A percentile compares a stretch with the other conserved stretches of the same genome.
Conservation (phyloP, 75 land plant species). For the Cryptomeria japonica region DNA sequence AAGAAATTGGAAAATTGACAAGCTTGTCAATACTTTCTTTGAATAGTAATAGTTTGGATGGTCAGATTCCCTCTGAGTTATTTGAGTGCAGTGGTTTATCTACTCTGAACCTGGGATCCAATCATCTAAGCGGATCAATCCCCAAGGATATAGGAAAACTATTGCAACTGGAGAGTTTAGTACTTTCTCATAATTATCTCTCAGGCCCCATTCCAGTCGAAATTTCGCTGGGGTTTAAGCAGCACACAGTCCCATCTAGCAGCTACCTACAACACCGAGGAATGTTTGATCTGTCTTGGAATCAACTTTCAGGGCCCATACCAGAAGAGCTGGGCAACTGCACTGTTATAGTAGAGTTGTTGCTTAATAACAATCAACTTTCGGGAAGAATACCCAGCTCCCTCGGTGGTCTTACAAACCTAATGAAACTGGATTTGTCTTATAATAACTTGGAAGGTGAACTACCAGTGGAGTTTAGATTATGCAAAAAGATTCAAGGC, state of each 20-base stretch:
- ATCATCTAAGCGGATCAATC: constrained; percentile 27
- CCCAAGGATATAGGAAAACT: constrained; percentile 26
- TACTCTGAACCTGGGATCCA: constrained; percentile 11
- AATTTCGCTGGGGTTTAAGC: constrained; percentile 13
- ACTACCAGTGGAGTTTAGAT: constrained; percentile 38
- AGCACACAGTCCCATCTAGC: constrained; percentile 6
- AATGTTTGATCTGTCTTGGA: constrained; percentile 27
- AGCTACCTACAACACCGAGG: constrained; percentile 13
- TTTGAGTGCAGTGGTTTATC: constrained; percentile 3
- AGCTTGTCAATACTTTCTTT: constrained; percentile 7
- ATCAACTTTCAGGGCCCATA: constrained; percentile 21
- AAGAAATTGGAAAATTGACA: constrained; percentile 12
- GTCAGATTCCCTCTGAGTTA: constrained; percentile 12
- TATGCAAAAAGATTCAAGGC: constrained; percentile 30
- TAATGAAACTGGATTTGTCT: constrained; percentile 47
- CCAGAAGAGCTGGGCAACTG: constrained; percentile 23
- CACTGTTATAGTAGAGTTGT: constrained; percentile 11
- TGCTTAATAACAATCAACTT: constrained; percentile 54
- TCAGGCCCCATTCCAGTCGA: constrained; percentile 25
- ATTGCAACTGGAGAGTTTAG: constrained; percentile 20
- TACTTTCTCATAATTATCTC: constrained; percentile 20
- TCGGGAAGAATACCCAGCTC: constrained; percentile 57
- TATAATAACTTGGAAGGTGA: constrained; percentile 37
- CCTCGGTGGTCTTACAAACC: constrained; percentile 41
- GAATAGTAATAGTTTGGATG: constrained; percentile 13